These are phyloP conservation scores for Cenchrus fungigraminus DNA, from an alignment of 176 grass and related monocot genomes.

Conservation along the genomic window DNA sequence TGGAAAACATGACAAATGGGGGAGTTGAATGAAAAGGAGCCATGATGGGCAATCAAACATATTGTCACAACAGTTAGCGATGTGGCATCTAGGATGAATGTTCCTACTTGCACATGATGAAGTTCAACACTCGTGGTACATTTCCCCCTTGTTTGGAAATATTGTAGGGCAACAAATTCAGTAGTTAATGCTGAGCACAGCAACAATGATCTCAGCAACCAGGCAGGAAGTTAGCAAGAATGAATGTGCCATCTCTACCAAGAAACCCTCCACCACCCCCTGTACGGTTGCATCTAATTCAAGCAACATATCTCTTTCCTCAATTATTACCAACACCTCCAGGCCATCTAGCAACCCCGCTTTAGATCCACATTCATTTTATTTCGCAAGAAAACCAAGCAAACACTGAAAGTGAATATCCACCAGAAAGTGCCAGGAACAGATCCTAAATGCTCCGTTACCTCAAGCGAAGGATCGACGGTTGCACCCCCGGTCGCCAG, in stretches of 20 bases:
- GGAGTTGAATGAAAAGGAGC: background rate
- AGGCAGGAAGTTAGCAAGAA: background rate
- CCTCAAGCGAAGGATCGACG: background rate
- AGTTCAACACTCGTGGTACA: background rate
- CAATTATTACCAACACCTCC: background rate
- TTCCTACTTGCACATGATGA: background rate
- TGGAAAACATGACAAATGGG: background rate
- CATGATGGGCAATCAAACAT: background rate
- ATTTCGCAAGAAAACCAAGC: background rate
- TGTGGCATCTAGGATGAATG: background rate
- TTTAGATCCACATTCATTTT: background rate
- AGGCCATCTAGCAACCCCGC: background rate
- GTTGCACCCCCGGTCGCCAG: background rate
- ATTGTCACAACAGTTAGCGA: background rate
- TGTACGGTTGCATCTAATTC: background rate
- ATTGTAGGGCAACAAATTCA: background rate
- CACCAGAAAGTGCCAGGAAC: background rate
- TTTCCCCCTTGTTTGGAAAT: background rate
- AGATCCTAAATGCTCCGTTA: constrained; percentile 14
- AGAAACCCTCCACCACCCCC: background rate
- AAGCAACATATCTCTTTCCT: background rate
- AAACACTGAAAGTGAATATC: background rate
- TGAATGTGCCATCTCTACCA: background rate
- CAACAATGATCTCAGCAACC: background rate
- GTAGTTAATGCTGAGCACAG: background rate